A percentile compares a stretch with the other conserved stretches of the same genome.
Conservation (phyloP, 495 filamentous ascomycete genomes). For the Chaetomium fimeti region DNA sequence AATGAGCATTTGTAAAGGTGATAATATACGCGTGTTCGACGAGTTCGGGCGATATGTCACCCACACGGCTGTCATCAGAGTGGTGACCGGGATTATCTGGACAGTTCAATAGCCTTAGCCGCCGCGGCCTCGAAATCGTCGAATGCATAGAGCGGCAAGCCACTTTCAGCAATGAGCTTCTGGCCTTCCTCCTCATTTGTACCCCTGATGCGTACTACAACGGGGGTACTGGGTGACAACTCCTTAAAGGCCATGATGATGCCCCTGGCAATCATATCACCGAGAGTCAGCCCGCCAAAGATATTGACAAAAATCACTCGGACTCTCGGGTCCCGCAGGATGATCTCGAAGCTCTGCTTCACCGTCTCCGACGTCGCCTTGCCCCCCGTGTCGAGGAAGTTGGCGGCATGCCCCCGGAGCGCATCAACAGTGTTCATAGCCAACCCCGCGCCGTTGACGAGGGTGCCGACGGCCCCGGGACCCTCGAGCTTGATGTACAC, state of each 20-base stretch:
- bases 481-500: conserved; percentile 63
- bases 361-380: conserved; percentile 88
- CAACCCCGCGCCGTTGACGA: conserved; percentile 85
- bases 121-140: conserved; percentile 82
- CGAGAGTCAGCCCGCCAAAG: conserved; percentile 82
- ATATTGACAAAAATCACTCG: conserved; percentile 83
- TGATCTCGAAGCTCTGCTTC: conserved; percentile 68
- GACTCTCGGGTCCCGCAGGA: conserved; percentile 69
- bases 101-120: conserved; percentile 68
- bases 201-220: conserved; percentile 80
- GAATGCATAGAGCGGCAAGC: conserved; percentile 70
- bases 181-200: conserved; percentile 78
- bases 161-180: conserved; percentile 73
- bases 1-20: no score
- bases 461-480: conserved; percentile 60
- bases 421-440: conserved; percentile 92
- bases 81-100: conserved; percentile 19
- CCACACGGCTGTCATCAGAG: neutral
- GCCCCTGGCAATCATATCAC: conserved; percentile 85
- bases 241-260: conserved; percentile 76
- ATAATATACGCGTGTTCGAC: no score
- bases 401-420: conserved; percentile 65
- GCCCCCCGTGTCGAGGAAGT: conserved; percentile 88
- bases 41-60: no score
- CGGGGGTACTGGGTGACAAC: conserved; percentile 65